Evolutionary conservation across 495 filamentous ascomycete genomes (phyloP).

Genomic region (Xylaria scruposa): DNA sequence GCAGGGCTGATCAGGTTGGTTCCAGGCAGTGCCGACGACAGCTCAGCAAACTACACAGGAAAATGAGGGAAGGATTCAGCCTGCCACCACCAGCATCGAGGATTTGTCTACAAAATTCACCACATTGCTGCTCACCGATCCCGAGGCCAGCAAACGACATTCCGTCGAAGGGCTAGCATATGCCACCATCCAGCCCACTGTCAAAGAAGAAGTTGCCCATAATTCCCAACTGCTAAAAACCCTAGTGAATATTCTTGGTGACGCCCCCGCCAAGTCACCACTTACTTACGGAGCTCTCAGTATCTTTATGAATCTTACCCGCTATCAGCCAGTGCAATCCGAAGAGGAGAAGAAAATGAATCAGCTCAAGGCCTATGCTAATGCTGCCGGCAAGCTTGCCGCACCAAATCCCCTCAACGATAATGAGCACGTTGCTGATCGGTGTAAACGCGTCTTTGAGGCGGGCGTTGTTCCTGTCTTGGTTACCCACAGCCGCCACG

Average conservation of each 20-base stretch:
- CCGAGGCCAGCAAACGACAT: conserved; percentile 62
- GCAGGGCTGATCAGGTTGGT: conserved; percentile 53
- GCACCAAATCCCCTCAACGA: conserved; percentile 72
- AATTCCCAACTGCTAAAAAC: conserved; percentile 70
- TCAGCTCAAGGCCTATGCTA: conserved; percentile 91
- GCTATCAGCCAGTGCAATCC: conserved; percentile 76
- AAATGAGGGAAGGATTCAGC: conserved; percentile 49
- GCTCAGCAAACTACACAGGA: conserved; percentile 49
- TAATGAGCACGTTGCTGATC: conserved; percentile 73
- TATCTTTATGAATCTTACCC: conserved; percentile 80
- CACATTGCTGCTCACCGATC: conserved; percentile 69
- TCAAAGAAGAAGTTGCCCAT: conserved; percentile 78
- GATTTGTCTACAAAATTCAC: conserved; percentile 82
- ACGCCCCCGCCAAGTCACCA: conserved; percentile 67
- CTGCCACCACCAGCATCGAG: conserved; percentile 63
- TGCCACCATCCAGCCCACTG: conserved; percentile 77
- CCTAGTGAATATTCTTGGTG: conserved; percentile 69
- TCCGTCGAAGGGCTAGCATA: conserved; percentile 95
- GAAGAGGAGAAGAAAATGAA: conserved; percentile 91
- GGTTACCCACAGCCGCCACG: conserved; percentile 70
- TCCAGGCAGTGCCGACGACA: conserved; percentile 57
- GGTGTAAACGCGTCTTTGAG: conserved; percentile 79
- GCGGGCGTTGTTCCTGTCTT: conserved; percentile 77
- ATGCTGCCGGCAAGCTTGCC: conserved; percentile 69
- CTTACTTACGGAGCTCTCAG: conserved; percentile 84